These are phyloP conservation scores for Chlorella sorokiniana DNA, from an alignment of 139 green algal species.

Conservation along the genomic window DNA sequence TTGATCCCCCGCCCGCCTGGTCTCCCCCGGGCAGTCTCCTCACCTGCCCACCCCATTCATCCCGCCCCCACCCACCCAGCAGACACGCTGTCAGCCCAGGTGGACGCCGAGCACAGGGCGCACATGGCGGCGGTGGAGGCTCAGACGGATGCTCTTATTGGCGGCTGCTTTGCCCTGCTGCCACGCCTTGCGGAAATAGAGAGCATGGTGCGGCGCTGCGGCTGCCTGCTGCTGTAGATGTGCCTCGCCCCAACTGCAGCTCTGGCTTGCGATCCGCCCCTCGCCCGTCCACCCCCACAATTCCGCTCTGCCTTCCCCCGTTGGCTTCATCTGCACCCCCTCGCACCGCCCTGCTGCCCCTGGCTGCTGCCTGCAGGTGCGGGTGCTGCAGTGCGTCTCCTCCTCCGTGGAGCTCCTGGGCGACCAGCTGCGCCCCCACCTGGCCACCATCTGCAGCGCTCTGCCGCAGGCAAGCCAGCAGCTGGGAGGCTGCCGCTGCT, in stretches of 20 bases:
- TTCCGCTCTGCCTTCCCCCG: no score
- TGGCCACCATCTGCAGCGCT: conserved; percentile 61
- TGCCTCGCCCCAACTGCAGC: background rate
- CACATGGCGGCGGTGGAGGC: conserved; percentile 46
- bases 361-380: conserved; percentile 25
- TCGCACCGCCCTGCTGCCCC: background rate
- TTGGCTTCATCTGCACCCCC: no score
- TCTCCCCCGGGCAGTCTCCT: background rate
- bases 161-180: conserved; percentile 63
- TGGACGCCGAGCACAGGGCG: conserved; percentile 14
- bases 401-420: conserved; percentile 72
- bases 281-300: background rate
- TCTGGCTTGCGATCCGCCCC: background rate
- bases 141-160: conserved; percentile 45
- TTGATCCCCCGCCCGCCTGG: no score
- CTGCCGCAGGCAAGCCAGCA: conserved; percentile 57
- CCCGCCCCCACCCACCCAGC: background rate
- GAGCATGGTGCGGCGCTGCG: conserved; percentile 60
- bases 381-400: conserved; percentile 75
- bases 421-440: conserved; percentile 58
- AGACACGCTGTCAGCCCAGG: background rate
- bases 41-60: background rate
- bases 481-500: background rate
- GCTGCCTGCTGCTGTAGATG: background rate
- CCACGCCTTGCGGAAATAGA: conserved; percentile 67